These are phyloP conservation scores for Gastrolobium bilobum DNA, from an alignment of 306 rosid genomes.

Conservation along the genomic window DNA sequence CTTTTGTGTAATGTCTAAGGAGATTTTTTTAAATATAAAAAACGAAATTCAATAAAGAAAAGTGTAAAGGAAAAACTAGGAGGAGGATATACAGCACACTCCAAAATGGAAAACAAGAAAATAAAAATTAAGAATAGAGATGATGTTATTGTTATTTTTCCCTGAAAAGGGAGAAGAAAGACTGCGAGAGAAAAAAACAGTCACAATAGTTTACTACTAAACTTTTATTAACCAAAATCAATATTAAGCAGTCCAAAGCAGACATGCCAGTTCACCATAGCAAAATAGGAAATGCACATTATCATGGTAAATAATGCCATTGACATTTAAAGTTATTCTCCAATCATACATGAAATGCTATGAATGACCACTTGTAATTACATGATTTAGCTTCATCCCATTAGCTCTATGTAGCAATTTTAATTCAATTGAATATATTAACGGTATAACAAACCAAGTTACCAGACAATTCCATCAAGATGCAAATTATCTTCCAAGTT, in stretches of 20 bases:
- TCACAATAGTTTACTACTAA: constrained; percentile 5
- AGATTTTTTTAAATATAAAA: background rate
- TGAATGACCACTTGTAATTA: background rate
- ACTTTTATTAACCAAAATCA: background rate
- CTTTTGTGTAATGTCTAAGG: background rate
- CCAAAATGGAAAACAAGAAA: background rate
- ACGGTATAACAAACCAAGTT: background rate
- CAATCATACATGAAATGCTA: constrained; percentile 1
- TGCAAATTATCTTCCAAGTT: background rate
- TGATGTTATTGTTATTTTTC: background rate
- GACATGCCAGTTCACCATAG: background rate
- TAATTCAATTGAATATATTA: background rate
- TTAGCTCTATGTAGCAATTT: background rate
- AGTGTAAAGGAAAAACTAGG: background rate
- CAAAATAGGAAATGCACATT: background rate
- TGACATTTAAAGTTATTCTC: background rate
- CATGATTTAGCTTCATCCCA: background rate
- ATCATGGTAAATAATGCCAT: background rate
- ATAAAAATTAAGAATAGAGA: background rate
- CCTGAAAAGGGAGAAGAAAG: background rate
- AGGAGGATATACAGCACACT: background rate
- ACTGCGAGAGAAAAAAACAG: background rate
- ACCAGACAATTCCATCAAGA: background rate
- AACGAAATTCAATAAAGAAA: background rate
- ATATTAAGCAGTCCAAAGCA: constrained; percentile 15